Base-by-base conservation (phyloP, 345 rosid species). In the Eucalyptus microcorys region DNA sequence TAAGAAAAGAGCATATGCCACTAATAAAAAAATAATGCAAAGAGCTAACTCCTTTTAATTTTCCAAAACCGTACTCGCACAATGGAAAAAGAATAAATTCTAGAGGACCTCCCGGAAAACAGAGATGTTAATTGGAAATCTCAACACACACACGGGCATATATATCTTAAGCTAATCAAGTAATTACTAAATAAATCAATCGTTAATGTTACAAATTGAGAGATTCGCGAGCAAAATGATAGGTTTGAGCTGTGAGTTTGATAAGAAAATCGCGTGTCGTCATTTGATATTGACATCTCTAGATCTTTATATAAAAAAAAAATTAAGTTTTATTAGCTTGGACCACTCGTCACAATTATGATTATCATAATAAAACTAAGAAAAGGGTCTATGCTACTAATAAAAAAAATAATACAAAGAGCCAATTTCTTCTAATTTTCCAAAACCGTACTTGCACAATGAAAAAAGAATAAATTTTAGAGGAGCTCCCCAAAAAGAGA, bases 81-180 rank as follows among this genome's bases (percentile, higher is more conserved):
- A 4, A 2, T 24, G 30, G 13, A 55, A 55, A 55, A 55, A 4
- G 1, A 52, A 52, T 52, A 55, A 55, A 55, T 55, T 55, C 27
- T 8, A 55, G 61, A 55, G 61, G 5, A 55, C 0, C 30, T 24
- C 13, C 10, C 1, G 0, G 8, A 52, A 52, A 52, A 52, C 8
- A 16, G 1, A 32, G 0, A 3, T 1, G 19, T 61, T 6, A 61
- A 30, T 14, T 30, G 32, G 15, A 61, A 61, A 61, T 61, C 34
- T 27, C 16, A 14, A 64, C 34, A 52, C 10, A 3, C 1, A 0
- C 2, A 2, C 57, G 0, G 0, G 0, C 55, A 19, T 52, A 7
- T 19, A 14, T 52, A 24, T 61, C 17, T 61, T 61, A 14, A 64
- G 19, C 19, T n/a, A 64, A 64, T 64, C 2, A 7, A 32, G 34